These are phyloP conservation scores for Cystobasidium sp. DNA, from an alignment of 1,284 basidiomycete genomes.

Conservation along the genomic window DNA sequence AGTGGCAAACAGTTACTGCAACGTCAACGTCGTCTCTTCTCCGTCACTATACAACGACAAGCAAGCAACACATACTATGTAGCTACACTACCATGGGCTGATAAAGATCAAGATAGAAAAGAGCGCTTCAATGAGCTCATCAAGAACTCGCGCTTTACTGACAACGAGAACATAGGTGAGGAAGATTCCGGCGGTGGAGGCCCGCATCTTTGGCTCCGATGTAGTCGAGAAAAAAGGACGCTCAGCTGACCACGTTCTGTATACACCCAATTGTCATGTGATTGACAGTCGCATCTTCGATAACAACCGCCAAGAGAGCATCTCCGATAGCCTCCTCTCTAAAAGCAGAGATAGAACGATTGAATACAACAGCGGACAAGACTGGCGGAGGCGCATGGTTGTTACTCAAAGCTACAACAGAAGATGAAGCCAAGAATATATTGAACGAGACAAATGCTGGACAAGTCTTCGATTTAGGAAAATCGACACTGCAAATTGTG, in stretches of 20 bases:
- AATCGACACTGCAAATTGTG: slow-evolving; percentile 6
- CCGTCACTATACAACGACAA: slow-evolving; percentile 57
- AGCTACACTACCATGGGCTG: slow-evolving; percentile 33
- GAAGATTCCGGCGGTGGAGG: too few species aligned
- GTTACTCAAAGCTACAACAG: slow-evolving; percentile 18
- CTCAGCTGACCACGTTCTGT: not conserved
- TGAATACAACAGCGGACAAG: not conserved
- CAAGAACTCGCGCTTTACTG: slow-evolving; percentile 8
- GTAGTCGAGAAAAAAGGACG: not conserved
- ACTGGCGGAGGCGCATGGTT: slow-evolving; percentile 37
- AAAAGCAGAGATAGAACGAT: slow-evolving; percentile 13
- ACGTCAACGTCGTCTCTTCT: not conserved
- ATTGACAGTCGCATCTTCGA: slow-evolving; percentile 35
- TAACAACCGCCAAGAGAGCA: slow-evolving; percentile 19
- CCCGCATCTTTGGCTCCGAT: not conserved
- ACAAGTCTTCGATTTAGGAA: slow-evolving; percentile 22
- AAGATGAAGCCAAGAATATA: slow-evolving; percentile 5
- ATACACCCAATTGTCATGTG: not conserved
- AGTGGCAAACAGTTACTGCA: not conserved
- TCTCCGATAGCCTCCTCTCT: slow-evolving; percentile 28
- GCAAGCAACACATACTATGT: slow-evolving; percentile 27
- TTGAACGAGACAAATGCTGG: slow-evolving; percentile 8
- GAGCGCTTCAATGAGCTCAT: slow-evolving; percentile 6
- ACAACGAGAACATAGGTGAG: slow-evolving; percentile 29
- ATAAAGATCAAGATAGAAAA: not conserved